Base-by-base conservation (phyloP, 805 yeast species). In the Sugiyamaella americana region DNA sequence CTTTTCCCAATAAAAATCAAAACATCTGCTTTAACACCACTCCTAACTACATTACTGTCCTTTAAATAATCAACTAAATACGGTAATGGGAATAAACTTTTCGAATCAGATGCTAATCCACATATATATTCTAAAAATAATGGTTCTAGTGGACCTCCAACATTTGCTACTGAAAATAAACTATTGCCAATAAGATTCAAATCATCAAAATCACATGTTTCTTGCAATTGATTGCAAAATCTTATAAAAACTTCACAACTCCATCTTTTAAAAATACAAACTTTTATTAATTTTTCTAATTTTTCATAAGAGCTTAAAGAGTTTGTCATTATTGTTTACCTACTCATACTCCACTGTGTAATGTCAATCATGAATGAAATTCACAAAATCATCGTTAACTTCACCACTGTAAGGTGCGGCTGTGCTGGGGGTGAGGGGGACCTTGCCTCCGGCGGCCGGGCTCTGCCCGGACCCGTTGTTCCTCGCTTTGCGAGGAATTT, bases 221-320 rank as follows among this genome's bases (percentile, higher is more conserved):
- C 67, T 42, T 55, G 58, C 23, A 64, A 50, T 47, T 64, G 67
- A 35, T 44, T 34, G 20, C 56, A 59, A 17, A 63, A 52, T 21
- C 64, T 57, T 8, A 42, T 44, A 44, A 55, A 64, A 43, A 43
- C 29, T 32, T 43, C 51, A 6, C 39, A 45, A 16, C 24, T 38
- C 58, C 58, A 54, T 40, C 49, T 37, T 39, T 52, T 52, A 22
- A 37, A 22, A 20, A 54, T 51, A 3, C 50, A 42, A 20, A 51
- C 52, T 16, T 41, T 44, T 16, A 44, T 37, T 34, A 55, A 50
- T 48, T 54, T 55, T 18, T 40, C 42, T 38, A 53, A 47, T 41
- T 54, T 54, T 8, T 52, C 54, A 21, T 34, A 40, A 5, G 45
- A 37, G 40, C 51, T 39, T 23, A n/a, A 29, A 13, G 46, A 37